These are phyloP conservation scores for Psilocybe sp. DNA, from an alignment of 768 basidiomycete species.

Conservation along the genomic window DNA sequence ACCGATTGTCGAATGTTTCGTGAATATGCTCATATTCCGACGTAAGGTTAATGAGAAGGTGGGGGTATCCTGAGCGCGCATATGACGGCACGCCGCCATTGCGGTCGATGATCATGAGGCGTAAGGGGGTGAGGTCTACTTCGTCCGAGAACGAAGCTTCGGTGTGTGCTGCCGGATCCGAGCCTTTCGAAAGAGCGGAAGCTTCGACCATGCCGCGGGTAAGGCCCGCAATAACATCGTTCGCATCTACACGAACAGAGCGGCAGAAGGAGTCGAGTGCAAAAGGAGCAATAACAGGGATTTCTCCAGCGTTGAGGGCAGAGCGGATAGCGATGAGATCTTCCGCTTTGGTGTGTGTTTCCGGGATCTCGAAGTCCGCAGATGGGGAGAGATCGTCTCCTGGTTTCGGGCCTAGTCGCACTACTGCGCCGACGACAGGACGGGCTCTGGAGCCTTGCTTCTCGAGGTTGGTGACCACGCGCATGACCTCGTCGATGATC, in stretches of 20 bases:
- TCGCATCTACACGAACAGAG: slow-evolving; percentile 79
- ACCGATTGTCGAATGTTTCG: slow-evolving; percentile 76
- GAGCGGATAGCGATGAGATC: slow-evolving; percentile 85
- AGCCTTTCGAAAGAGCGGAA: slow-evolving; percentile 27
- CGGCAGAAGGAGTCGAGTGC: slow-evolving; percentile 90
- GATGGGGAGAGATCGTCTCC: slow-evolving; percentile 30
- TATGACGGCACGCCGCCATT: slow-evolving; percentile 98
- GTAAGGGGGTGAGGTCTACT: slow-evolving; percentile 85
- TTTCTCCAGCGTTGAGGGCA: slow-evolving; percentile 90
- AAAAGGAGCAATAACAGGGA: slow-evolving; percentile 92
- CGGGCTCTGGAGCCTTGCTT: slow-evolving; percentile 83
- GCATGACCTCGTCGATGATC: slow-evolving; percentile 79
- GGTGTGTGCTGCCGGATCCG: slow-evolving; percentile 28
- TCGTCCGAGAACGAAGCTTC: slow-evolving; percentile 42
- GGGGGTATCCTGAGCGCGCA: slow-evolving; percentile 90
- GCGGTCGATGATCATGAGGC: slow-evolving; percentile 95
- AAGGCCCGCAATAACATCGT: slow-evolving; percentile 86
- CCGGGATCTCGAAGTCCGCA: slow-evolving; percentile 45
- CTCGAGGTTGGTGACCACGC: slow-evolving; percentile 79
- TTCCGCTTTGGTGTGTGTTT: slow-evolving; percentile 75
- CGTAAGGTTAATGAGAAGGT: slow-evolving; percentile 90
- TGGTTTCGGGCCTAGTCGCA: slow-evolving; percentile 79
- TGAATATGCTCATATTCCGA: slow-evolving; percentile 86
- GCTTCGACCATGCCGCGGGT: slow-evolving; percentile 80
- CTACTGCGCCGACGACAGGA: slow-evolving; percentile 84